These are phyloP conservation scores for Skeletonema potamos DNA, from an alignment of 108 stramenopile species.

Conservation along the genomic window DNA sequence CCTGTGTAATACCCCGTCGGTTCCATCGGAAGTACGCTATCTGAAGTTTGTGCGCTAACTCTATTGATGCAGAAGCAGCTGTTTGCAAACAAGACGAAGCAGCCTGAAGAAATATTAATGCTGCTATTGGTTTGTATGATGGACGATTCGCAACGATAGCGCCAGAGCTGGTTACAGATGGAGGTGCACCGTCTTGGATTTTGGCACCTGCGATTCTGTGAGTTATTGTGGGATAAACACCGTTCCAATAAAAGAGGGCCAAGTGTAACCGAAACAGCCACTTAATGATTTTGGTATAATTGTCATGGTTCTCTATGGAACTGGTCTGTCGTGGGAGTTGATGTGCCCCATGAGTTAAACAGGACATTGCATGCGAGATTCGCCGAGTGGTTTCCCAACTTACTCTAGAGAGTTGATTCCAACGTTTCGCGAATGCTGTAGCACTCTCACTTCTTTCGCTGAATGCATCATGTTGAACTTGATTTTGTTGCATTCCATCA, in stretches of 20 bases:
- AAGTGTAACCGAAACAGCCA: constrained; percentile 41
- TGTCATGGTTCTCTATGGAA: constrained; percentile 12
- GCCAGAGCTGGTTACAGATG: background rate
- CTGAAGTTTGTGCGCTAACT: constrained; percentile 30
- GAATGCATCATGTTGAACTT: background rate
- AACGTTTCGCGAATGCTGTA: background rate
- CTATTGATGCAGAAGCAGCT: constrained; percentile 29
- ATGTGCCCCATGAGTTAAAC: constrained; percentile 36
- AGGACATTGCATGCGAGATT: constrained; percentile 23
- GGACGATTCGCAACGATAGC: constrained; percentile 46
- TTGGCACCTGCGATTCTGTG: constrained; percentile 38
- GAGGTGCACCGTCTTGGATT: constrained; percentile 18
- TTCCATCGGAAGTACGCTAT: constrained; percentile 35
- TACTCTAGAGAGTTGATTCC: background rate
- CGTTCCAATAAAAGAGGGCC: constrained; percentile 45
- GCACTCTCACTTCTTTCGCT: background rate
- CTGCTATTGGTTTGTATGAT: constrained; percentile 40
- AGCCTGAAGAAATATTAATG: constrained; percentile 35
- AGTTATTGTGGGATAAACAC: constrained; percentile 33
- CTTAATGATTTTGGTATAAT: constrained; percentile 28
- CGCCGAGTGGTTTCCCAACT: constrained; percentile 7
- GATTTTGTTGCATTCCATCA: background rate
- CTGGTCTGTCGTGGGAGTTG: constrained; percentile 13
- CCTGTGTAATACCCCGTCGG: constrained; percentile 9
- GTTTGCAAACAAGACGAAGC: constrained; percentile 15